Base-by-base conservation (phyloP, 2,329 filamentous ascomycete species). In the Exophiala sp. region DNA sequence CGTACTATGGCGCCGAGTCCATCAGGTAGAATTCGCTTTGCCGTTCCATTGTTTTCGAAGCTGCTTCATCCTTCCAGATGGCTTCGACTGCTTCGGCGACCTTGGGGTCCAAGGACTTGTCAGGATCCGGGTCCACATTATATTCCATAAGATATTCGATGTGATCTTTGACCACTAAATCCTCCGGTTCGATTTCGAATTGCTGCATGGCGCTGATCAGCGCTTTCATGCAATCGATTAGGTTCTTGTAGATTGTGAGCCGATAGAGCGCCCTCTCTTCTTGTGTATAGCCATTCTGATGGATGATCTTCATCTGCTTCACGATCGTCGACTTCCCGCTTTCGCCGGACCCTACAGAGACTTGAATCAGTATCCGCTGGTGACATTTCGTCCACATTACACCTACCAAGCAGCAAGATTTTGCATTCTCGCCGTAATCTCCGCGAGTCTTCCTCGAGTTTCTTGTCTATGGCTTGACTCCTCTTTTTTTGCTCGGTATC, bases 291-390 rank as follows among this genome's bases (percentile, higher is more conserved):
- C 93, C 93, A 72, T 96, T 95, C 64, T 97, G 85, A 66, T 98
- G 93, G 65, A 98, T 97, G 63, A 98, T 98, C 73, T 97, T 98
- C 93, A 98, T 98, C 77, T 98, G 93, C 72, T 98, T 98, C 61
- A 98, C 93, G 63, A 98, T 97, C 8, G 93, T 98, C 51, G 93
- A 97, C 73, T 98, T 98, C 61, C 93, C 93, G 70, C 91, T 97
- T 74, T 98, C 93, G 59, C 93, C 93, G 59, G 93, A 97, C 59
- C 93, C 93, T 96, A 67, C 42, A 53, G 43, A n/a, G 24, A 44
- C 50, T 23, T 35, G 32, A 46, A 43, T 56, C 48, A 56, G 50
- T 23, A 30, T 35, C 21, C 11, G 35, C 29, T n/a, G 47, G 45
- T 38, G 53, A 44, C 37, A 46, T 19, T 8, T 8, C 43, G n/a